These are phyloP conservation scores for Gonium pectorale DNA, from an alignment of 139 green algal genomes.

Conservation along the genomic window DNA sequence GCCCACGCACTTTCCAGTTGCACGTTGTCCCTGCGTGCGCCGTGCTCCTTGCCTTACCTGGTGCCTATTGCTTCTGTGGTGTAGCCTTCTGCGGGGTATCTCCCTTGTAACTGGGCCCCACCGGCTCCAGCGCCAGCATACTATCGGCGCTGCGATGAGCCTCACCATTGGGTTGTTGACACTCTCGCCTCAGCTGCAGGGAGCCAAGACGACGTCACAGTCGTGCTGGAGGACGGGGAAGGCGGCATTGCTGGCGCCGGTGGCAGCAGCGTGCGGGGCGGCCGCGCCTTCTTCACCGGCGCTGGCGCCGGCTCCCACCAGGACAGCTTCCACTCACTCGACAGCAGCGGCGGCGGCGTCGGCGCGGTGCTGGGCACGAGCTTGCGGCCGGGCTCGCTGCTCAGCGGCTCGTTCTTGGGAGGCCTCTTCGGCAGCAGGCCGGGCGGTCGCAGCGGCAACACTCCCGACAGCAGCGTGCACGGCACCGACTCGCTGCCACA, in stretches of 20 bases:
- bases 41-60: too few relatives aligned
- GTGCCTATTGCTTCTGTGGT: too few relatives aligned
- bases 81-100: too few relatives aligned
- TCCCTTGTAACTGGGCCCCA: too few relatives aligned
- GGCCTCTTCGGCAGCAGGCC: neutral
- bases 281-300: neutral
- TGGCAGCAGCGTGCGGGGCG: neutral
- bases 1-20: too few relatives aligned
- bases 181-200: too few relatives aligned
- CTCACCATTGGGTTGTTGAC: too few relatives aligned
- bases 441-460: neutral
- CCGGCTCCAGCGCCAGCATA: too few relatives aligned
- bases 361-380: slow-evolving; percentile 7
- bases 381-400: neutral
- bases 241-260: neutral
- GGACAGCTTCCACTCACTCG: slow-evolving; percentile 4
- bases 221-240: slow-evolving; percentile 20
- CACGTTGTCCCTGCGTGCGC: too few relatives aligned
- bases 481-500: neutral
- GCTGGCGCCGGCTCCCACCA: neutral
- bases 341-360: slow-evolving; percentile 19
- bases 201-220: slow-evolving; percentile 31
- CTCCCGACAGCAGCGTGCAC: slow-evolving; percentile 15
- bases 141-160: too few relatives aligned
- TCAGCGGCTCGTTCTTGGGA: neutral